phyloP scores from a whole-genome alignment of 495 filamentous ascomycete species.

The Hapsidospora chrysogenum region DNA sequence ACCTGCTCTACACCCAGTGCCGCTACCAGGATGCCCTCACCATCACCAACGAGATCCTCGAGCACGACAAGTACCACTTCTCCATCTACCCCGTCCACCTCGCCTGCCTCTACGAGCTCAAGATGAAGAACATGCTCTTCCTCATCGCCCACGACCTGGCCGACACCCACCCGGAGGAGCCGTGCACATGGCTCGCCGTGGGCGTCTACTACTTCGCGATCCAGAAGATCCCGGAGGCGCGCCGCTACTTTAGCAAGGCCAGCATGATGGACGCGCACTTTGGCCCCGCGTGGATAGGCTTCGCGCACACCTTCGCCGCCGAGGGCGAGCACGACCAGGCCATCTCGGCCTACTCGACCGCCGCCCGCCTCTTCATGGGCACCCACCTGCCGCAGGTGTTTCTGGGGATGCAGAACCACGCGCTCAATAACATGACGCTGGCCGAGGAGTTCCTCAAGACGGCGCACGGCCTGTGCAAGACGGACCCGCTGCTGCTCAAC shows the following conservation, averaged over 20 bases:
- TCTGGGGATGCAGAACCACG: conserved; percentile 94
- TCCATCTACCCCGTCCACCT: conserved; percentile 78
- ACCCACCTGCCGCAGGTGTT: conserved; percentile 95
- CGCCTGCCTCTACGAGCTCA: conserved; percentile 79
- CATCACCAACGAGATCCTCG: conserved; percentile 68
- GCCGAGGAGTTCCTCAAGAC: conserved; percentile 92
- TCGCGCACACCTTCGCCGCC: conserved; percentile 99
- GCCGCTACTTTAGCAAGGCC: conserved; percentile 91
- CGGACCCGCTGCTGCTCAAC: conserved; percentile 82
- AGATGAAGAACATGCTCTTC: conserved; percentile 74
- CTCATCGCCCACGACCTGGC: conserved; percentile 88
- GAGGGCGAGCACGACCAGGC: conserved; percentile 98
- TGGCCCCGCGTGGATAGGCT: conserved; percentile 96
- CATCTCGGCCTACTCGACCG: conserved; percentile 93
- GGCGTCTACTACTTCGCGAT: conserved; percentile 90
- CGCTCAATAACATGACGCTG: conserved; percentile 83
- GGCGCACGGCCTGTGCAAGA: conserved; percentile 57
- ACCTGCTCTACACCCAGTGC: conserved; percentile 88
- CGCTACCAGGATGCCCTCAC: conserved; percentile 73
- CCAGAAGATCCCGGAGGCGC: conserved; percentile 77
- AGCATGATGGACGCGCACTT: conserved; percentile 96
- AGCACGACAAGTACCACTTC: conserved; percentile 75
- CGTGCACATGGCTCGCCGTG: conserved; percentile 83
- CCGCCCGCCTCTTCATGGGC: conserved; percentile 87
- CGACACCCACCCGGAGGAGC: conserved; percentile 79